Evolutionary conservation across 352 stramenopile species (phyloP).

Genomic region (Phytophthora pisi): DNA sequence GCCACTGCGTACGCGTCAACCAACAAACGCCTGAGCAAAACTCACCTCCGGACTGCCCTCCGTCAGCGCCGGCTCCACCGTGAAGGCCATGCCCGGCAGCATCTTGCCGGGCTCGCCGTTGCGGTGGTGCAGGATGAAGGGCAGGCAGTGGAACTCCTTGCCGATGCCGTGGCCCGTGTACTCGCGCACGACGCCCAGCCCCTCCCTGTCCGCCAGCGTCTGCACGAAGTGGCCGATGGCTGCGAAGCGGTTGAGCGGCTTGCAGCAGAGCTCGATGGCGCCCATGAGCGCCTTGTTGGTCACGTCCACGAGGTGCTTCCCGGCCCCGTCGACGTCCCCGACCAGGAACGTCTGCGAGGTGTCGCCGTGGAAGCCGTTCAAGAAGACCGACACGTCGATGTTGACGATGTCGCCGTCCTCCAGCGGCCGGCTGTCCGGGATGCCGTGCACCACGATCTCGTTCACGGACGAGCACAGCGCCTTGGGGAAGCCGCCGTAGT

Average conservation of each 20-base stretch:
- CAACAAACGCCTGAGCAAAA: background rate
- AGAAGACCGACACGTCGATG: constrained; percentile 96
- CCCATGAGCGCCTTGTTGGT: constrained; percentile 85
- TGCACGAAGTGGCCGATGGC: constrained; percentile 95
- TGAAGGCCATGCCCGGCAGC: constrained; percentile 97
- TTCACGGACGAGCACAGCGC: constrained; percentile 96
- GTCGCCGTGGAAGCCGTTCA: constrained; percentile 97
- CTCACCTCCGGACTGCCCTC: constrained; percentile 88
- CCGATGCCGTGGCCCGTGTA: constrained; percentile 98
- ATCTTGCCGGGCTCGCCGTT: constrained; percentile 86
- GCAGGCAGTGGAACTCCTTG: constrained; percentile 94
- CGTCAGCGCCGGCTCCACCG: constrained; percentile 97
- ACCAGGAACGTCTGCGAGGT: constrained; percentile 97
- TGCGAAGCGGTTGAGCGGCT: constrained; percentile 93
- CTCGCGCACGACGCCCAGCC: constrained; percentile 87
- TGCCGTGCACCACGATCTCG: constrained; percentile 97
- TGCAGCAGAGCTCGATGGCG: constrained; percentile 90
- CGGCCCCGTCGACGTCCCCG: constrained; percentile 89
- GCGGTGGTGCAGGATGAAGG: constrained; percentile 93
- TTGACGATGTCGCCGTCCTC: constrained; percentile 96
- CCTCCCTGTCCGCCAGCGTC: constrained; percentile 78
- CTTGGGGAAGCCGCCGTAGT: constrained; percentile 95
- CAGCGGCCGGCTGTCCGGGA: constrained; percentile 92
- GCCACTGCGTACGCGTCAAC: background rate
- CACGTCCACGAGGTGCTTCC: constrained; percentile 88